Evolutionary conservation across 768 basidiomycete species (phyloP).

Genomic region (Podaxis sp.): DNA sequence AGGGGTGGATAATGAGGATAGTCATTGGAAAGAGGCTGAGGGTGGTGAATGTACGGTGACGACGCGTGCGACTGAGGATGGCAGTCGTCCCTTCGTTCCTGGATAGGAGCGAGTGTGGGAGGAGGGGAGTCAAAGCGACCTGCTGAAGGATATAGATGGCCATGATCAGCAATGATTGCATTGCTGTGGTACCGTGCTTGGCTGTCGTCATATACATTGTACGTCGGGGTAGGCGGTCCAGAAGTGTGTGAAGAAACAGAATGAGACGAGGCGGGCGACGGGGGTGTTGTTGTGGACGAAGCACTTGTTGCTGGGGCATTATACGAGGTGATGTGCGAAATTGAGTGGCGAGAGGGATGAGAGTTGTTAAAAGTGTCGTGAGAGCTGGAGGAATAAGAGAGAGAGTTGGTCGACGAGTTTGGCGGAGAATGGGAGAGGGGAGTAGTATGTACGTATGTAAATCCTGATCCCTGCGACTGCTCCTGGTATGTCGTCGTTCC

Average conservation of each 20-base stretch:
- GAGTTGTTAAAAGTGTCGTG: slow-evolving; percentile 30
- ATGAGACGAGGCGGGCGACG: slow-evolving; percentile 53
- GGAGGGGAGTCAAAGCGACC: slow-evolving; percentile 52
- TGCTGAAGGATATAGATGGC: slow-evolving; percentile 17
- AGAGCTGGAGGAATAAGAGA: slow-evolving; percentile 29
- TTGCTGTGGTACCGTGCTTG: slow-evolving; percentile 38
- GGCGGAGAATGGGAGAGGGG: slow-evolving; percentile 29
- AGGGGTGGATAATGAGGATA: slow-evolving; percentile 43
- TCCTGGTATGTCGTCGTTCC: slow-evolving; percentile 47
- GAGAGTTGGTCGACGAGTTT: slow-evolving; percentile 20
- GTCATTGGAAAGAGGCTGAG: slow-evolving; percentile 35
- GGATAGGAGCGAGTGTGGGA: slow-evolving; percentile 57
- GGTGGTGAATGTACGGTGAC: slow-evolving; percentile 41
- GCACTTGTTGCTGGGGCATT: slow-evolving; percentile 33
- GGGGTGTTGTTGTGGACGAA: slow-evolving; percentile 36
- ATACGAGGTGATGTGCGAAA: slow-evolving; percentile 53
- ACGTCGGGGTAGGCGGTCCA: slow-evolving; percentile 45
- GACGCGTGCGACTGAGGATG: slow-evolving; percentile 30
- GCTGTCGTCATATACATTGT: slow-evolving; percentile 46
- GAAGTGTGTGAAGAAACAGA: slow-evolving; percentile 46
- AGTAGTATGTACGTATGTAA: slow-evolving; percentile 39
- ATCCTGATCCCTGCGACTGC: slow-evolving; percentile 35
- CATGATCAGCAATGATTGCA: slow-evolving; percentile 27
- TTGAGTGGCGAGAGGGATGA: slow-evolving; percentile 54
- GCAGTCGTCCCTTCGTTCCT: slow-evolving; percentile 37